Base-by-base conservation (phyloP, 2,329 filamentous ascomycete genomes). In the Penicillium griseofulvum region DNA sequence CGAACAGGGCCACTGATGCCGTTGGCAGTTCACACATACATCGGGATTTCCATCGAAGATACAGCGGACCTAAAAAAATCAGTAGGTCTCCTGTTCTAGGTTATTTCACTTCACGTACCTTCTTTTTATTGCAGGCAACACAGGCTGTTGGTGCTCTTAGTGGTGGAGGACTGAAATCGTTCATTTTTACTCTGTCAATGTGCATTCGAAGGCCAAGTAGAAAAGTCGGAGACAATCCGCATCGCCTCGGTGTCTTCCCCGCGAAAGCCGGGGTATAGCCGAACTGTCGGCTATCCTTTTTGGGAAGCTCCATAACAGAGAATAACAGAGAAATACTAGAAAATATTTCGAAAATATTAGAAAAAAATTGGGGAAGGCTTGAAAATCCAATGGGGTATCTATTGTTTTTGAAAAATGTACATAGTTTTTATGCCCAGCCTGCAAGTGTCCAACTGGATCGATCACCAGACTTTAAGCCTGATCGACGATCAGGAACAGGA, bases 391-490 rank as follows among this genome's bases (percentile, higher is more conserved):
- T 37, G 48, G 63, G 62, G 63, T 65, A 65, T 65, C 61, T 63
- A 60, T 54, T 49, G 31, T 49, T 47, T 29, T 42, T 57, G 42
- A 17, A 44, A 52, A 50, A 50, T 61, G 50, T 61, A 61, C 58
- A 60, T 41, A 36, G n/a, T 44, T 33, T 36, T 73, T 61, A 77
- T 48, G 68, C 76, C 76, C 77, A 79, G 52, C 75, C 76, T 33
- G 74, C 76, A 52, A 79, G 67, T 17, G 77, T 79, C 76, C 76
- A 79, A 58, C 76, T 79, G n/a, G 75, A 78, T 49, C 76, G 70
- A 64, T 79, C 77, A 38, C 74, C 69, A 41, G 74, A 69, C 54
- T 69, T 68, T 51, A 72, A 59, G 12, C 69, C 71, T 7, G 73
- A 74, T 56, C 74, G 70, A 57, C 76, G 71, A 60, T 76, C 72